A percentile compares a stretch with the other conserved stretches of the same genome.
phyloP scores from a whole-genome alignment of 768 basidiomycete genomes.

The Stropharia rugosoannulata region DNA sequence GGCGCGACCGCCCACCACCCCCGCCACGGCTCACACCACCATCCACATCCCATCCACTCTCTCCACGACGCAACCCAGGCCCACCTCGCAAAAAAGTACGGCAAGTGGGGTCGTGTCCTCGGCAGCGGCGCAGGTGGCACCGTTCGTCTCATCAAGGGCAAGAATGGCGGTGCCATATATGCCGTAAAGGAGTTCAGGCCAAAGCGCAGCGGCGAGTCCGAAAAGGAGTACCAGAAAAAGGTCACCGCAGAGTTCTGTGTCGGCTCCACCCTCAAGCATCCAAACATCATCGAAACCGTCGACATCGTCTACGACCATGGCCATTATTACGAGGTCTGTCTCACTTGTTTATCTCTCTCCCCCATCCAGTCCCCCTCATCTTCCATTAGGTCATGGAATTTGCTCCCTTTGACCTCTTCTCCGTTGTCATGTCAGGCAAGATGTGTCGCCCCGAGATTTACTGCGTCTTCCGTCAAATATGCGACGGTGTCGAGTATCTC shows the following conservation, averaged over 20 bases:
- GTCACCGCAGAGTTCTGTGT: constrained; percentile 99
- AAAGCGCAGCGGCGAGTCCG: constrained; percentile 82
- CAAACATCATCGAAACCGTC: constrained; percentile 96
- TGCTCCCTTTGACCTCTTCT: constrained; percentile 97
- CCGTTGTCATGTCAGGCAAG: constrained; percentile 98
- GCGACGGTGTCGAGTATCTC: constrained; percentile 96
- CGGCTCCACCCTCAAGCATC: constrained; percentile 89
- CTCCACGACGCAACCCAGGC: constrained; percentile 84
- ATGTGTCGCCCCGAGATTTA: constrained; percentile 99
- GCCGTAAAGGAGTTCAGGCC: constrained; percentile 98
- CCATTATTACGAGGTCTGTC: constrained; percentile 93
- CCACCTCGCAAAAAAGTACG: constrained; percentile 97
- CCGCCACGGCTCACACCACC: constrained; percentile 14
- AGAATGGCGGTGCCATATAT: constrained; percentile 82
- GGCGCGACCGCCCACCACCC: constrained; percentile 4
- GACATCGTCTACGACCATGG: constrained; percentile 98
- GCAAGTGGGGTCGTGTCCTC: constrained; percentile 95
- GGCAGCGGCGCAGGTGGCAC: constrained; percentile 99
- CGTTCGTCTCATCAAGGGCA: constrained; percentile 93
- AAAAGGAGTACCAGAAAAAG: constrained; percentile 99
- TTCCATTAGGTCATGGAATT: constrained; percentile 93
- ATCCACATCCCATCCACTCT: constrained; percentile 44
- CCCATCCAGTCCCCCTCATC: constrained; percentile 2
- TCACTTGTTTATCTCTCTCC: constrained; percentile 10
- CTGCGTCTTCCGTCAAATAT: constrained; percentile 98